phyloP scores from a whole-genome alignment of 352 stramenopile species.

The Globisporangium nunn region DNA sequence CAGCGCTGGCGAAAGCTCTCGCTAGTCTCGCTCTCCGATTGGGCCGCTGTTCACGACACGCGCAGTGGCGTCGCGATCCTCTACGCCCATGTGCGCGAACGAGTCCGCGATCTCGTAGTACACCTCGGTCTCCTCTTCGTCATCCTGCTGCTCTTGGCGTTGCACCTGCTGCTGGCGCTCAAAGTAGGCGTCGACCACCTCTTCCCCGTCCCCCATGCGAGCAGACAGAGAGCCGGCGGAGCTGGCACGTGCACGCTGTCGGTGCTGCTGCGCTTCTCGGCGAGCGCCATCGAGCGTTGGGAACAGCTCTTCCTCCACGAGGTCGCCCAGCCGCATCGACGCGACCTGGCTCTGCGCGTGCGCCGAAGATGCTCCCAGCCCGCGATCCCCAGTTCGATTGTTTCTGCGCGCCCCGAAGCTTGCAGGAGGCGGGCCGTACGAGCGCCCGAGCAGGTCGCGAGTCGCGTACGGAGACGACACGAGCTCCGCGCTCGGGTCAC shows the following conservation, averaged over 20 bases:
- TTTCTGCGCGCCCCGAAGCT: constrained; percentile 2
- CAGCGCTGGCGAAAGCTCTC: no score
- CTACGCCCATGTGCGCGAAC: constrained; percentile 12
- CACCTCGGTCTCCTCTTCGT: constrained; percentile 9
- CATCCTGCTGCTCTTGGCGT: background rate
- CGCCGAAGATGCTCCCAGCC: background rate
- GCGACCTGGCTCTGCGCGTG: constrained; percentile 1
- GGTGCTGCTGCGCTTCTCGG: constrained; percentile 1
- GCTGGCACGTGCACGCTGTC: background rate
- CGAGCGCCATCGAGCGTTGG: background rate
- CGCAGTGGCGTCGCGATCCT: constrained; percentile 1
- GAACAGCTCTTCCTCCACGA: constrained; percentile 12
- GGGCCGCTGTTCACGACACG: background rate
- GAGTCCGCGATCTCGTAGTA: constrained; percentile 28
- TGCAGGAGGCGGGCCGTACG: background rate
- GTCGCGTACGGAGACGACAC: constrained; percentile 15
- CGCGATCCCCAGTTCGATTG: background rate
- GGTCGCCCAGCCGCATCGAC: constrained; percentile 1
- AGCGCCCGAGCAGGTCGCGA: constrained; percentile 6
- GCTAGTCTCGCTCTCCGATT: background rate
- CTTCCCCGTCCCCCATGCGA: background rate
- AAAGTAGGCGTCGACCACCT: background rate
- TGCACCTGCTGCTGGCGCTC: background rate
- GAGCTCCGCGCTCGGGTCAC: constrained; percentile 44
- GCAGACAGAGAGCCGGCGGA: constrained; percentile 1